Percentiles rank a stretch among this genome's conserved stretches.
phyloP scores from a whole-genome alignment of 2,329 filamentous ascomycete genomes.

The Colletotrichum sp. region DNA sequence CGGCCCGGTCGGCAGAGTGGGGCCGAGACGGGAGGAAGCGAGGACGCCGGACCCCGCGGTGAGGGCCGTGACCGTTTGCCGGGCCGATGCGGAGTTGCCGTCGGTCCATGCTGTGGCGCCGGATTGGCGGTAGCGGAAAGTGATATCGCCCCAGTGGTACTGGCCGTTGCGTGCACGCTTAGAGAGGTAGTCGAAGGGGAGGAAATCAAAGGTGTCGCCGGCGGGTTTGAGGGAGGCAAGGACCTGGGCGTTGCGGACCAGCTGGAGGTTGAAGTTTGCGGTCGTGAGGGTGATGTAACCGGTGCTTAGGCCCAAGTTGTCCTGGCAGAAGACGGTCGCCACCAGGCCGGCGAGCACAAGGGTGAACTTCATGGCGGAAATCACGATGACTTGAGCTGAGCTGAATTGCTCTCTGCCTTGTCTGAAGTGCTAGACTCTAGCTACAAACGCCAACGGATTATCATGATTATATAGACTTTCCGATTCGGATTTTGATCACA shows the following conservation, averaged over 20 bases:
- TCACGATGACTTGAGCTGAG: neutral
- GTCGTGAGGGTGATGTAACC: slow-evolving; percentile 46
- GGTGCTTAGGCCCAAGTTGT: slow-evolving; percentile 42
- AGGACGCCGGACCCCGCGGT: slow-evolving; percentile 31
- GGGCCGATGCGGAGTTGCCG: slow-evolving; percentile 49
- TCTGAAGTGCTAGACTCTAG: neutral
- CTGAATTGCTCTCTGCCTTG: neutral
- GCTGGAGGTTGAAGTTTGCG: slow-evolving; percentile 44
- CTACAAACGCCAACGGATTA: neutral
- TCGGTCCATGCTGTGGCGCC: slow-evolving; percentile 46
- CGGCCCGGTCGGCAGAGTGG: slow-evolving; percentile 44
- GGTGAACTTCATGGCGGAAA: neutral
- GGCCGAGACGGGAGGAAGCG: slow-evolving; percentile 42
- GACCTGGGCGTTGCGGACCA: slow-evolving; percentile 51
- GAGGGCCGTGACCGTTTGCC: slow-evolving; percentile 40
- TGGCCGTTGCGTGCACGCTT: slow-evolving; percentile 54
- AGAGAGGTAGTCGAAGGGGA: slow-evolving; percentile 55
- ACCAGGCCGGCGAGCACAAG: neutral
- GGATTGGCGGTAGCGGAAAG: slow-evolving; percentile 55
- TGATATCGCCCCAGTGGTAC: slow-evolving; percentile 66
- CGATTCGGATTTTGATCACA: rapidly evolving
- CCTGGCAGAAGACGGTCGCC: slow-evolving; percentile 18
- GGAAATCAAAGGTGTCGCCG: slow-evolving; percentile 54
- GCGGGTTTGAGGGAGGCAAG: slow-evolving; percentile 51
- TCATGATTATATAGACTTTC: neutral